Evolutionary conservation across 2,329 filamentous ascomycete species (phyloP), one percentile per base, ranked within the genome.

Genomic region (Xylariaceae sp.): DNA sequence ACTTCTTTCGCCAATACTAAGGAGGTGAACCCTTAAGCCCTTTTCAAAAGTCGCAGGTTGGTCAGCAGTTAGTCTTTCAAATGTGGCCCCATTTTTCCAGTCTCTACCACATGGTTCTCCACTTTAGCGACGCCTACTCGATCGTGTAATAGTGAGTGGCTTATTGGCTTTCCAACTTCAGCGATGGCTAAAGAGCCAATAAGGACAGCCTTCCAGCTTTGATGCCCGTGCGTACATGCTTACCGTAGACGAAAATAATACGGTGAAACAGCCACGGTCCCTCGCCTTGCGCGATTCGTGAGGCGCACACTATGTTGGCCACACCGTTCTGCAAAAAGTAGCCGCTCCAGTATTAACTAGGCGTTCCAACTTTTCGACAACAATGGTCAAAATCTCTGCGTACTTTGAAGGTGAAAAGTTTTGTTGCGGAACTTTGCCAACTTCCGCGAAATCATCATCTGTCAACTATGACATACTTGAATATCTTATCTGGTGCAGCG

Each of bases 21-120:
- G n/a, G n/a, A n/a, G n/a, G n/a, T n/a, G n/a, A n/a, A n/a, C n/a
- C n/a, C n/a, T n/a, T n/a, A n/a, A n/a, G n/a, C n/a, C n/a, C n/a
- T n/a, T n/a, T n/a, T n/a, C n/a, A n/a, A n/a, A n/a, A n/a, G n/a
- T n/a, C n/a, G n/a, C n/a, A 16, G 11, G 15, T n/a, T 33, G 10
- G 4, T 5, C 11, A 33, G 15, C 7, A n/a, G 30, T n/a, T 9
- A 33, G 45, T 45, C 40, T 32, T 24, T 13, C 15, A 13, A 37
- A 29, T n/a, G 24, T 13, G 6, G 18, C 29, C 29, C 39, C 40
- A 48, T 16, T 11, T 6, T 44, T 47, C 37, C 43, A 33, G 15
- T 37, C 48, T 29, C 32, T 40, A 20, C 53, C 46, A 52, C 48
- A 52, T 48, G 37, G 42, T 48, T 52, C 40, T 30, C 43, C 48